Conservation (phyloP, 805 yeast species). For the Lachancea sp. region DNA sequence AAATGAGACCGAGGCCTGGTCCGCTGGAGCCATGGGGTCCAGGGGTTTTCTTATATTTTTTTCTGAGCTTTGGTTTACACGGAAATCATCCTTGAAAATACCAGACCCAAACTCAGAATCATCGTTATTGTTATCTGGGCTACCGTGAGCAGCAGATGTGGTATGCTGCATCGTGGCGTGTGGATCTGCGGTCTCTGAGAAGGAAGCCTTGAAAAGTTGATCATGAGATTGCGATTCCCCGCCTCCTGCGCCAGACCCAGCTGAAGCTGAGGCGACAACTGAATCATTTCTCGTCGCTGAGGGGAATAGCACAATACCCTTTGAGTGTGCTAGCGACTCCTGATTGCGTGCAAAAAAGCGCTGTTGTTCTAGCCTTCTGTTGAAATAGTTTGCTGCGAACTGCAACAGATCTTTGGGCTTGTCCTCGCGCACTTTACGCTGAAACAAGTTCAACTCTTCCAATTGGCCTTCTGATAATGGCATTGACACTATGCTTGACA, state of each 20-base stretch:
- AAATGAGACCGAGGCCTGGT: slow-evolving; percentile 20
- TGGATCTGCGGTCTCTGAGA: slow-evolving; percentile 55
- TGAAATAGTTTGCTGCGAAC: slow-evolving; percentile 71
- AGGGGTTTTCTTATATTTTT: slow-evolving; percentile 15
- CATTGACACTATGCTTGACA: slow-evolving; percentile 8
- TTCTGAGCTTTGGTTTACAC: slow-evolving; percentile 21
- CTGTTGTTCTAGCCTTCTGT: slow-evolving; percentile 53
- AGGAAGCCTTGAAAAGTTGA: slow-evolving; percentile 50
- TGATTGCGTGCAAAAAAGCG: slow-evolving; percentile 47
- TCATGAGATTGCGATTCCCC: slow-evolving; percentile 2
- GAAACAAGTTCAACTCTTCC: slow-evolving; percentile 56
- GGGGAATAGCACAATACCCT: slow-evolving; percentile 44
- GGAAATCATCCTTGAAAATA: slow-evolving; percentile 28
- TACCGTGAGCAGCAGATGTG: slow-evolving; percentile 25
- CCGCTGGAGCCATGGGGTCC: slow-evolving; percentile 23
- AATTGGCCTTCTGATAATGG: slow-evolving; percentile 21
- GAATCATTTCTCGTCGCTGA: slow-evolving; percentile 35
- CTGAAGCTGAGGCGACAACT: slow-evolving; percentile 29
- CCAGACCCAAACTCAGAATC: slow-evolving; percentile 8
- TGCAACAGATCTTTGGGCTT: slow-evolving; percentile 67
- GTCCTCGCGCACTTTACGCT: slow-evolving; percentile 45
- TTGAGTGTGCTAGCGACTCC: slow-evolving; percentile 40
- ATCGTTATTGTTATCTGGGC: neutral
- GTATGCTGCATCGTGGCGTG: slow-evolving; percentile 46
- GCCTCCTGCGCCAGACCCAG: slow-evolving; percentile 13